Conservation (phyloP, 2,329 filamentous ascomycete genomes). For the Thelonectria olida region DNA sequence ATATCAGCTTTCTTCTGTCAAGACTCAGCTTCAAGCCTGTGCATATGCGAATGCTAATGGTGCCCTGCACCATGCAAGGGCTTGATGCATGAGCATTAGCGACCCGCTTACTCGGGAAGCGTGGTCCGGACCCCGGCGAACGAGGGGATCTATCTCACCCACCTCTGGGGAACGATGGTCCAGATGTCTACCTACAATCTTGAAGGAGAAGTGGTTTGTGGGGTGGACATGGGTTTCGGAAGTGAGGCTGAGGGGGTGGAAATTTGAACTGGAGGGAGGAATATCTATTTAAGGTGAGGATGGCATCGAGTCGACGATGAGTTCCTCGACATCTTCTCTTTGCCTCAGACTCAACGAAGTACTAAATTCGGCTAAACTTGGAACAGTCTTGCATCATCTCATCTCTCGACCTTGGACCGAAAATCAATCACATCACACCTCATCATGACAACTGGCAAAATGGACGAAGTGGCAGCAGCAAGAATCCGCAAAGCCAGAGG, state of each 20-base stretch:
- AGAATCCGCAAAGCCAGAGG: conserved; percentile 54
- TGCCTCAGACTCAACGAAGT: neutral
- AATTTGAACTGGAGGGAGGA: conserved; percentile 4
- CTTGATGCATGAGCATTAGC: conserved; percentile 1
- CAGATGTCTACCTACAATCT: neutral
- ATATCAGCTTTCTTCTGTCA: neutral
- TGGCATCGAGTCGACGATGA: neutral
- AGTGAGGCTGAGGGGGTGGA: conserved; percentile 17
- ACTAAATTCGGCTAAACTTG: neutral
- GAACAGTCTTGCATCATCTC: neutral
- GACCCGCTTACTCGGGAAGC: conserved; percentile 15
- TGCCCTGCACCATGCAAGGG: conserved; percentile 13
- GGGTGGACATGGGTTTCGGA: conserved; percentile 11
- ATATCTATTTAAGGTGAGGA: conserved; percentile 2
- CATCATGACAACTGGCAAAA: conserved; percentile 42
- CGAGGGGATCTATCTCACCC: conserved; percentile 3
- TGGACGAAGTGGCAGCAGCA: conserved; percentile 53
- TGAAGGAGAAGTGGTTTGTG: neutral
- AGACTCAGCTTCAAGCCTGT: neutral
- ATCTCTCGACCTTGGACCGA: neutral
- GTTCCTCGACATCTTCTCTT: neutral
- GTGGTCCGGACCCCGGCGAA: conserved; percentile 8
- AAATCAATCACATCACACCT: neutral
- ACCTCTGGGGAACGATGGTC: conserved; percentile 1
- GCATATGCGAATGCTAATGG: conserved; percentile 7